These are phyloP conservation scores for Helichrysum umbraculigerum DNA, from an alignment of 129 eudicot species.

Conservation along the genomic window DNA sequence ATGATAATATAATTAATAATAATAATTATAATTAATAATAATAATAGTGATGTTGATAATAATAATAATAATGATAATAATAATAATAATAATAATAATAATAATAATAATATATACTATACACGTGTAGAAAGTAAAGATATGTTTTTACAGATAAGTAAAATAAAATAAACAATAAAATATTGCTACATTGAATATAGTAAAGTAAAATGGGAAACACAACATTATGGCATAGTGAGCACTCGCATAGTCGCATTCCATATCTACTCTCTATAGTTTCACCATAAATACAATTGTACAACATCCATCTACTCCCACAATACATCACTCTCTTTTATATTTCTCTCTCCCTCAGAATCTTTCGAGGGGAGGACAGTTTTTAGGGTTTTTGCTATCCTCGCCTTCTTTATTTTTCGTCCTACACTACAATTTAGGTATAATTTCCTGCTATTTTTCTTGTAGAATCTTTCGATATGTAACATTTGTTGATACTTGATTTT, in stretches of 20 bases:
- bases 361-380: not conserved
- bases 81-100: too few relatives aligned
- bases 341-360: not conserved
- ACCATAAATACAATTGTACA: not conserved
- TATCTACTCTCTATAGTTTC: not conserved
- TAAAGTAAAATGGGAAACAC: too few relatives aligned
- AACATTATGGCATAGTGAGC: too few relatives aligned
- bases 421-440: conserved; percentile 5
- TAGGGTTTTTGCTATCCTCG: conserved; percentile 12
- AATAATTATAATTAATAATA: too few relatives aligned
- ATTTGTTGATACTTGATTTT: not conserved
- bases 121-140: too few relatives aligned
- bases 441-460: not conserved
- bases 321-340: not conserved
- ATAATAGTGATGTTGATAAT: too few relatives aligned
- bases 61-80: too few relatives aligned
- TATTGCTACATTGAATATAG: too few relatives aligned
- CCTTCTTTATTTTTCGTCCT: conserved; percentile 2
- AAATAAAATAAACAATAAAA: too few relatives aligned
- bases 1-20: too few relatives aligned
- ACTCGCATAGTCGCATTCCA: not conserved
- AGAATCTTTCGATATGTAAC: not conserved
- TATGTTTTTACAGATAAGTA: too few relatives aligned
- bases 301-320: not conserved
- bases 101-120: too few relatives aligned